phyloP scores from a whole-genome alignment of 306 rosid species.

The Oemleria cerasiformis region DNA sequence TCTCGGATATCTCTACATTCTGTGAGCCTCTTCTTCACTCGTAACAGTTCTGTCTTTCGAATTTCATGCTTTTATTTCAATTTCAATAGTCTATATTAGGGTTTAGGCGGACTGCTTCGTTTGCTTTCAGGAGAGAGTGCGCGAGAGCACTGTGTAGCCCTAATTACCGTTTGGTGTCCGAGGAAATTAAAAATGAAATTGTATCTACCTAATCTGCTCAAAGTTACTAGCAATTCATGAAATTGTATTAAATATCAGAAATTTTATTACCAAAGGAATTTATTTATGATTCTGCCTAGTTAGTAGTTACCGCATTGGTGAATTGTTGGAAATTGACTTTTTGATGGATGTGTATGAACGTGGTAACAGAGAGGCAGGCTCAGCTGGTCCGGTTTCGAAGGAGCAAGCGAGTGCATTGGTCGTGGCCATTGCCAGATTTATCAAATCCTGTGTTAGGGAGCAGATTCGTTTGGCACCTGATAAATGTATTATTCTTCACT shows the following conservation, averaged over 20 bases:
- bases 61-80: background rate
- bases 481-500: conserved; percentile 49
- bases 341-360: background rate
- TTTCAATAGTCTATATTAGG: conserved; percentile 3
- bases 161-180: background rate
- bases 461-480: conserved; percentile 78
- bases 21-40: conserved; percentile 37
- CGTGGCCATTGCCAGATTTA: conserved; percentile 48
- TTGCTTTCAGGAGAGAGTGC: background rate
- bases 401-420: conserved; percentile 52
- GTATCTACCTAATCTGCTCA: background rate
- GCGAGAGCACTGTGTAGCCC: background rate
- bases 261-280: background rate
- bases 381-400: conserved; percentile 36
- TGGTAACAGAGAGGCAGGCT: conserved; percentile 72
- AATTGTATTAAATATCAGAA: background rate
- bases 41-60: background rate
- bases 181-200: background rate
- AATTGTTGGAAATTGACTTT: conserved; percentile 5
- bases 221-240: background rate
- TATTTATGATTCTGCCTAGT: background rate
- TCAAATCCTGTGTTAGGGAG: conserved; percentile 56
- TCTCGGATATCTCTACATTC: conserved; percentile 69
- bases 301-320: background rate
- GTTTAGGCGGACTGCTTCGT: background rate